Percentiles rank a stretch among this genome's conserved stretches.
Evolutionary conservation across 163 green algal genomes (phyloP).

Genomic region (Chloromonas sp.): DNA sequence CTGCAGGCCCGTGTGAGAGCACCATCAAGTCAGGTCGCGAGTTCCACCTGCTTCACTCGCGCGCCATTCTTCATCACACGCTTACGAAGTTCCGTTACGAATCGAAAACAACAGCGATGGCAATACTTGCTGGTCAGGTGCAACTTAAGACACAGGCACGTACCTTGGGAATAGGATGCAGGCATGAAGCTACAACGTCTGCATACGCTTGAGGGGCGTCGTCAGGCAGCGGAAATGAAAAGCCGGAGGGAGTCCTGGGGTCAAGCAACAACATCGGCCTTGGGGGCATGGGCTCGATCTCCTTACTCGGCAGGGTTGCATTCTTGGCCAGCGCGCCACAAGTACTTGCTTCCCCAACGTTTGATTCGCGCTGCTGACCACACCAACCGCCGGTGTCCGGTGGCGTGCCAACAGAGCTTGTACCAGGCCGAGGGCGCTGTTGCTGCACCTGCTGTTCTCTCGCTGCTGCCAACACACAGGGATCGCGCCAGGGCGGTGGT

Average conservation of each 20-base stretch:
- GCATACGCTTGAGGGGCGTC: not conserved
- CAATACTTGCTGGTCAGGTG: too few relatives aligned
- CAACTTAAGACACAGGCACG: too few relatives aligned
- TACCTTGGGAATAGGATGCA: conserved; percentile 8
- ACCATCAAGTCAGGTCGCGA: too few relatives aligned
- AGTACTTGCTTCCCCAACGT: not conserved
- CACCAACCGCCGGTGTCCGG: too few relatives aligned
- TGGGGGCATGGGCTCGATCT: not conserved
- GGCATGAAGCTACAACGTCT: not conserved
- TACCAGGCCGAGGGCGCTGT: not conserved
- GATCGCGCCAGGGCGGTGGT: conserved; percentile 8
- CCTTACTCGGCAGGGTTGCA: not conserved
- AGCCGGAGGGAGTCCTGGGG: not conserved
- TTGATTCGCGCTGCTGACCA: not conserved
- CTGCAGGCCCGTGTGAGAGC: too few relatives aligned
- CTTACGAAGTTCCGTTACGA: too few relatives aligned
- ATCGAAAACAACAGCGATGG: too few relatives aligned
- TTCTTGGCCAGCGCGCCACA: not conserved
- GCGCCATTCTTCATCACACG: too few relatives aligned
- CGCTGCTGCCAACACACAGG: not conserved
- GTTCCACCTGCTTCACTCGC: too few relatives aligned
- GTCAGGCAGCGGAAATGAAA: not conserved
- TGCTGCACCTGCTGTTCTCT: not conserved
- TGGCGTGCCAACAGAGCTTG: too few relatives aligned
- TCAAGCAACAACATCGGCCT: not conserved